Percentiles rank a stretch among this genome's conserved stretches.
Evolutionary conservation across 2,329 filamentous ascomycete genomes (phyloP).

Genomic region (Lojkania enalia): DNA sequence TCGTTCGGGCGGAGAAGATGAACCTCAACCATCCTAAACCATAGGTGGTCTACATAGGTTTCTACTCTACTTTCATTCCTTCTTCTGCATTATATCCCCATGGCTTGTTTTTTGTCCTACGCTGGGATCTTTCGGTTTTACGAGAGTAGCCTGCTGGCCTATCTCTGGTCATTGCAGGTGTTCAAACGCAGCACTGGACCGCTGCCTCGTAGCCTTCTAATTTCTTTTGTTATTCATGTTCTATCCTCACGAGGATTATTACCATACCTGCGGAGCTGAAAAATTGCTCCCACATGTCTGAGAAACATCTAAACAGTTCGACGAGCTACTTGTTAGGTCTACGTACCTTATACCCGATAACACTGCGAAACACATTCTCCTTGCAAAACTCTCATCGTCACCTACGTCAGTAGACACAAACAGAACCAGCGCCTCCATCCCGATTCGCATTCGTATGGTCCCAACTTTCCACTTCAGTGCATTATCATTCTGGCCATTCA

Average conservation of each 20-base stretch:
- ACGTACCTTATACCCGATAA: constrained; percentile 33
- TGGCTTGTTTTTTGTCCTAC: constrained; percentile 13
- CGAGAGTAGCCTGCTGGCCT: no score
- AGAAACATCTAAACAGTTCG: constrained; percentile 31
- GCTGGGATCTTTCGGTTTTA: no score
- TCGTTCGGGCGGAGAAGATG: constrained; percentile 22
- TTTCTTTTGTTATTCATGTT: constrained; percentile 42
- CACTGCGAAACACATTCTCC: constrained; percentile 6
- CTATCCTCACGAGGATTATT: constrained; percentile 37
- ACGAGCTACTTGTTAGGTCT: constrained; percentile 37
- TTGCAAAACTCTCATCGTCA: constrained; percentile 12
- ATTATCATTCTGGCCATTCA: constrained; percentile 12
- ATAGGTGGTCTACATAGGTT: constrained; percentile 16
- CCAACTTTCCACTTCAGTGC: constrained; percentile 10
- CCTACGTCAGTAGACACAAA: constrained; percentile 11
- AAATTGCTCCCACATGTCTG: constrained; percentile 31
- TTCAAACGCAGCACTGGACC: constrained; percentile 27
- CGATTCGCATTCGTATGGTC: constrained; percentile 10
- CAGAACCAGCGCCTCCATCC: neutral
- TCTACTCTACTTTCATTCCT: constrained; percentile 24
- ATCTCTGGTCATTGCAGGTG: constrained; percentile 28
- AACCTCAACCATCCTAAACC: constrained; percentile 23
- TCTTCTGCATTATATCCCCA: constrained; percentile 40
- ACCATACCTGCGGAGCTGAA: constrained; percentile 35
- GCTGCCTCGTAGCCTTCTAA: constrained; percentile 34